Evolutionary conservation across 345 rosid species (phyloP), one percentile per base, ranked within the genome.

Genomic region (Arabidopsis thaliana): DNA sequence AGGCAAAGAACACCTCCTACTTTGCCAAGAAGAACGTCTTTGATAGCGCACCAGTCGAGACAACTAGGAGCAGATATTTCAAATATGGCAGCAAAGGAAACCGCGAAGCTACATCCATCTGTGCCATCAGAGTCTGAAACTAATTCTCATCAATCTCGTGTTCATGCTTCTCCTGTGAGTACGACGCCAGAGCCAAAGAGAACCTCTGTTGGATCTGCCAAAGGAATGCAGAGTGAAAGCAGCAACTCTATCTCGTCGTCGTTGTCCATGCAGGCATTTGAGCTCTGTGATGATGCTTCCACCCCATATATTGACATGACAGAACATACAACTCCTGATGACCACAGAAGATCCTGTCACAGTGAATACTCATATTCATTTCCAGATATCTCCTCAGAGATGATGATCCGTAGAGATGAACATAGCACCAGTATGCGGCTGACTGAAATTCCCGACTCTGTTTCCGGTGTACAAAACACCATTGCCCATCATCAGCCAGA

Each of bases 1-100:
- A 85, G 96, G 84, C 93, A 84, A 83, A 87, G 83, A 81, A 95
- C 94, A 57, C 91, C 97, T 72, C 93, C 95, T 80, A 82, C 75
- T 77, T 49, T 81, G 60, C 73, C 77, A 60, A 85, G 84, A 80
- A 86, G 89, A 77, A 68, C 85, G 68, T 79, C 97, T 59, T 73
- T 89, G 82, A 68, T 83, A 20, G 83, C 75, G 53, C 81, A 81
- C 65, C 78, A 65, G 41, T 68, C 76, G 13, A 95, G 84, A 77
- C 89, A 82, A 78, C 55, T 60, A 22, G 93, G 84, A 65, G 79
- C 38, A 74, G 91, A 85, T 75, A 55, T 60, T 79, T 82, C 88
- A 70, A 78, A 84, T 78, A 69, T 58, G 16, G 73, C 45, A 67
- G 78, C 69, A 5, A 57, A 71, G 52, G 80, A 76, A 59, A 69